phyloP scores from a whole-genome alignment of 2,329 filamentous ascomycete species.

The Fusarium marasasianum region DNA sequence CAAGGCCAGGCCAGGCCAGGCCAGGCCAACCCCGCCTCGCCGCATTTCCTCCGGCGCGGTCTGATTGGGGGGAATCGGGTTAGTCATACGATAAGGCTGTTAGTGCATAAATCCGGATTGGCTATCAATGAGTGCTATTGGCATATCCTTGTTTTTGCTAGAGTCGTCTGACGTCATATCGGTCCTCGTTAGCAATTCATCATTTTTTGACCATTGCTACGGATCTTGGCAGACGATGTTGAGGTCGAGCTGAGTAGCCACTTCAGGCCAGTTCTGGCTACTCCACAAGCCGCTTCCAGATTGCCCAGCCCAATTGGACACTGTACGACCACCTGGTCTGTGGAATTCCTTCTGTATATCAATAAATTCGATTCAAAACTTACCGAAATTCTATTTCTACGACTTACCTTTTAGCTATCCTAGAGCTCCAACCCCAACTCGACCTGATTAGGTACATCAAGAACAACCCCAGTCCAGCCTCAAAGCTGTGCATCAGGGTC shows the following conservation, averaged over 20 bases:
- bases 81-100: not conserved
- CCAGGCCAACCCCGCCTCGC: not conserved
- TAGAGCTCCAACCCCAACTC: no score
- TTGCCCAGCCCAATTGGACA: not conserved
- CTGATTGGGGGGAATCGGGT: not conserved
- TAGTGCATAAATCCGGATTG: not conserved
- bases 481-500: not conserved
- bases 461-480: not conserved
- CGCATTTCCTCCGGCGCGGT: not conserved
- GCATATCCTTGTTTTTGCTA: not conserved
- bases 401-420: not conserved
- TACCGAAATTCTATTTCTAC: not conserved
- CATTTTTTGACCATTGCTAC: not conserved
- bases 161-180: not conserved
- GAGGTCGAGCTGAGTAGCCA: not conserved
- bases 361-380: not conserved
- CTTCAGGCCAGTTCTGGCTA: not conserved
- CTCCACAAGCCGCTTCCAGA: not conserved
- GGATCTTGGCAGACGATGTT: rapidly evolving
- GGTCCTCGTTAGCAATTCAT: rapidly evolving
- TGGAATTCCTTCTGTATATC: no score
- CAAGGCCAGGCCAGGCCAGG: not conserved
- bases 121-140: not conserved
- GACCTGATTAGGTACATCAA: not conserved
- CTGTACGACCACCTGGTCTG: not conserved